phyloP scores from a whole-genome alignment of 192 early-diverging fungal genomes.

The Funneliformis geosporum region DNA sequence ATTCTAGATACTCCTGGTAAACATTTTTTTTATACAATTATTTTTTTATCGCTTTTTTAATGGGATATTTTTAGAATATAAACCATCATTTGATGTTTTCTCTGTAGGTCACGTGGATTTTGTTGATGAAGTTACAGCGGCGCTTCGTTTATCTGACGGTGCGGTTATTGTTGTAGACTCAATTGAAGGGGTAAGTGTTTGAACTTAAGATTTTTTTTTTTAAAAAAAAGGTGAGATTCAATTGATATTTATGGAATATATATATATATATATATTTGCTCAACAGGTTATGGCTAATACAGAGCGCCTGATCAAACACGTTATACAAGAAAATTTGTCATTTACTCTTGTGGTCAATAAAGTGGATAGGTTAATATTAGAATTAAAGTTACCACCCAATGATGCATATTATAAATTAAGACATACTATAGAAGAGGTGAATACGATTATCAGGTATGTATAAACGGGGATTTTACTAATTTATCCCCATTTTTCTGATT shows the following conservation, averaged over 20 bases:
- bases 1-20: constrained; percentile 90
- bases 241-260: no score
- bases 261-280: no score
- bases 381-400: constrained; percentile 92
- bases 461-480: no score
- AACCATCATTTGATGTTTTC: not conserved
- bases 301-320: constrained; percentile 79
- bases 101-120: constrained; percentile 87
- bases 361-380: constrained; percentile 95
- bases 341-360: constrained; percentile 96
- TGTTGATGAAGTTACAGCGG: constrained; percentile 88
- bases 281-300: constrained; percentile 85
- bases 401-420: constrained; percentile 98
- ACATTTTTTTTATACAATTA: not conserved
- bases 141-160: constrained; percentile 86
- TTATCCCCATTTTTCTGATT: no score
- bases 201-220: not conserved
- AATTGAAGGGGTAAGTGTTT: constrained; percentile 78
- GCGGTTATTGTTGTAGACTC: constrained; percentile 92
- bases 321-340: constrained; percentile 74
- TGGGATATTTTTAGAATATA: not conserved
- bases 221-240: not conserved
- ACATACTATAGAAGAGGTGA: constrained; percentile 96
- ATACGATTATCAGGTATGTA: constrained; percentile 66
- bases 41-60: not conserved